Evolutionary conservation across 257 asterid species (phyloP).

Genomic region (Nemophila menziesii): DNA sequence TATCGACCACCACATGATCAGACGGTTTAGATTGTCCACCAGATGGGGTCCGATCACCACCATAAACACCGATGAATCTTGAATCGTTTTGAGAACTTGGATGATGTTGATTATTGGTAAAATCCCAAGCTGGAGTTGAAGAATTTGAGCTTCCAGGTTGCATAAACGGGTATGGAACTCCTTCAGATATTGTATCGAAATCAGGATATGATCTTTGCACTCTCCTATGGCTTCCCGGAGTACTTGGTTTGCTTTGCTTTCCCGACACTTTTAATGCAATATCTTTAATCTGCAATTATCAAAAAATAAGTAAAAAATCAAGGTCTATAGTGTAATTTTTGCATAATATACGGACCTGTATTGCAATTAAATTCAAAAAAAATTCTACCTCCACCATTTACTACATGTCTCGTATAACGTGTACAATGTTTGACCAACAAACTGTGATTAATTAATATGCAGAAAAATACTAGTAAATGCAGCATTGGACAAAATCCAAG

Average conservation of each 20-base stretch:
- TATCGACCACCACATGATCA: conserved; percentile 40
- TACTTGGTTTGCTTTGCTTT: conserved; percentile 53
- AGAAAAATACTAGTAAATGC: no score
- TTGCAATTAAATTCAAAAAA: no score
- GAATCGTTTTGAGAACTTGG: conserved; percentile 28
- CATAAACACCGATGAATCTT: conserved; percentile 23
- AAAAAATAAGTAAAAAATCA: background rate
- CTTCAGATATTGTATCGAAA: conserved; percentile 57
- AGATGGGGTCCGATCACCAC: conserved; percentile 30
- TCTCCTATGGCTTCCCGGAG: conserved; percentile 37
- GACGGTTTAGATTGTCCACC: conserved; percentile 32
- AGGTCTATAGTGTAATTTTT: background rate
- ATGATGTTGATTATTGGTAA: conserved; percentile 26
- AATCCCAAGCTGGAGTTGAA: conserved; percentile 86
- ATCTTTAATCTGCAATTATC: conserved; percentile 61
- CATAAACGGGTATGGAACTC: conserved; percentile 33
- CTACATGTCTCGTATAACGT: background rate
- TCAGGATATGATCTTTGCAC: conserved; percentile 55
- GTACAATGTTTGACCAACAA: background rate
- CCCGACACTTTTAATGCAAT: conserved; percentile 84
- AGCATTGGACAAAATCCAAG: no score
- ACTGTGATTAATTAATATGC: no score
- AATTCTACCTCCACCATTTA: no score
- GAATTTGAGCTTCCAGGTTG: conserved; percentile 52
- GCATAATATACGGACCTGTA: no score